Evolutionary conservation across 306 rosid species (phyloP).

Genomic region (Medicago arabica): DNA sequence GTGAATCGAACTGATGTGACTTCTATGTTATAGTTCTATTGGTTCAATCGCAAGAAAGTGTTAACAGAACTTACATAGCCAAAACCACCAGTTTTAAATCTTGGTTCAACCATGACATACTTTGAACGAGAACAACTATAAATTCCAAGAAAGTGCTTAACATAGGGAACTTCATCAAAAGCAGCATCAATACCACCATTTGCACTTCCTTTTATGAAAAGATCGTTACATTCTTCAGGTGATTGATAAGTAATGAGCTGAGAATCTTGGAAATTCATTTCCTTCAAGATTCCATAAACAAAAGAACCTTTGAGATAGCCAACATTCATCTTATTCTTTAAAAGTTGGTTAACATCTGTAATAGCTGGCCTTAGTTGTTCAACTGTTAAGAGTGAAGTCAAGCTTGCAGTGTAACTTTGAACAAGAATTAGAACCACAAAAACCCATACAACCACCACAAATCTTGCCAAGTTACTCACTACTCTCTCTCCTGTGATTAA

Average conservation of each 20-base stretch:
- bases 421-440: constrained; percentile 65
- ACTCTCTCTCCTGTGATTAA: constrained; percentile 57
- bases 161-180: constrained; percentile 63
- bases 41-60: too few relatives aligned
- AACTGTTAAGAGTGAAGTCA: constrained; percentile 64
- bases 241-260: constrained; percentile 39
- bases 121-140: constrained; percentile 47
- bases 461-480: constrained; percentile 59
- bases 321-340: constrained; percentile 45
- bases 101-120: constrained; percentile 57
- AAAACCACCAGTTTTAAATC: constrained; percentile 61
- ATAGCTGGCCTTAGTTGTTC: constrained; percentile 57
- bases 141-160: constrained; percentile 48
- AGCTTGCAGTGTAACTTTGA: constrained; percentile 74
- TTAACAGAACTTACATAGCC: constrained; percentile 59
- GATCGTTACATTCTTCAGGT: constrained; percentile 43
- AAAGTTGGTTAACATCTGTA: constrained; percentile 49
- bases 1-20: too few relatives aligned
- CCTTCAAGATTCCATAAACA: constrained; percentile 41
- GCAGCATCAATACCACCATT: constrained; percentile 64
- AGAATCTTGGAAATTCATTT: constrained; percentile 42
- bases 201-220: constrained; percentile 51
- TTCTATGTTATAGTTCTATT: too few relatives aligned
- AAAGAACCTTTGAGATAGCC: constrained; percentile 60
- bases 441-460: constrained; percentile 67